Evolutionary conservation across 257 asterid genomes (phyloP).

Genomic region (Nicotiana tomentosiformis): DNA sequence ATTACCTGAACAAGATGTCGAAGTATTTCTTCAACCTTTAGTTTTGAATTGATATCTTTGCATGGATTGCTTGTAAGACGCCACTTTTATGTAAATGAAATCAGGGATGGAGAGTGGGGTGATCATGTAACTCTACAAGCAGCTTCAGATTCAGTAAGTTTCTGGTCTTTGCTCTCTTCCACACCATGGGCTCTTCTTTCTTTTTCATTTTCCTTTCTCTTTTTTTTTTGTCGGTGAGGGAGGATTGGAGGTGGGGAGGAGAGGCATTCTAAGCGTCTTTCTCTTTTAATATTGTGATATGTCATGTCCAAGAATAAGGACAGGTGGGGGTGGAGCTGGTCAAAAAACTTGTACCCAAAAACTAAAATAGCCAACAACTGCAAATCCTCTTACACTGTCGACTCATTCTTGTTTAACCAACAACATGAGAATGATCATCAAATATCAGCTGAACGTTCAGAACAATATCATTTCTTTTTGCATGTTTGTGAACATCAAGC

Average conservation of each 20-base stretch:
- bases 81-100: slow-evolving; percentile 13
- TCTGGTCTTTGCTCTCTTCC: slow-evolving; percentile 3
- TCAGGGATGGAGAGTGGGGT: slow-evolving; percentile 96
- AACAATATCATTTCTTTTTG: not conserved
- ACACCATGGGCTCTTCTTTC: not conserved
- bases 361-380: not conserved
- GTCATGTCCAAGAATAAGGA: not conserved
- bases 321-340: not conserved
- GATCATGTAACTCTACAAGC: slow-evolving; percentile 98
- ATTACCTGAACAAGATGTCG: slow-evolving; percentile 74
- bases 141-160: slow-evolving; percentile 88
- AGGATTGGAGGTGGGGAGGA: not conserved
- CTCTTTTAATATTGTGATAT: not conserved
- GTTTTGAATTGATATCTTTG: slow-evolving; percentile 16
- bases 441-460: not conserved
- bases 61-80: slow-evolving; percentile 10
- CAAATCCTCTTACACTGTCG: not conserved
- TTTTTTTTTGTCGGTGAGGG: not conserved
- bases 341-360: not conserved
- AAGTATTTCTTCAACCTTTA: slow-evolving; percentile 44
- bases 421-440: not conserved
- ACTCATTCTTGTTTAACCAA: not conserved
- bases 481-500: not conserved
- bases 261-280: not conserved
- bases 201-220: not conserved